A percentile compares a stretch with the other conserved stretches of the same genome.
Conservation (phyloP, 352 stramenopile genomes). For the Plasmopara viticola region DNA sequence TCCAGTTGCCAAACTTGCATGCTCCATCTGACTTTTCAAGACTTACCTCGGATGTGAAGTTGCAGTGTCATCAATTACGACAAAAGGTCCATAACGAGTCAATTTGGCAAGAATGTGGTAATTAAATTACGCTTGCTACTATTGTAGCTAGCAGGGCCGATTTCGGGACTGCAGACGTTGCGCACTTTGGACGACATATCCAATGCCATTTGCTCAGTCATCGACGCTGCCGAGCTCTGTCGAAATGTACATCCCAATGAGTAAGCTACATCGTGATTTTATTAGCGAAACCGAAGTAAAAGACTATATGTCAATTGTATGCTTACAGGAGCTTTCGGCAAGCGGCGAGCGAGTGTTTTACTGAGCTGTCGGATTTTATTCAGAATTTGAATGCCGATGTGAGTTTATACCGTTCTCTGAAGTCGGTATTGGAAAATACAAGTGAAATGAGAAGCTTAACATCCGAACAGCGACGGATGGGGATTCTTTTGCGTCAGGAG, state of each 20-base stretch:
- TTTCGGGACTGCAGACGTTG: slow-evolving; percentile 62
- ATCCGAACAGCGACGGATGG: slow-evolving; percentile 89
- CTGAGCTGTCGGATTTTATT: slow-evolving; percentile 92
- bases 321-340: slow-evolving; percentile 62
- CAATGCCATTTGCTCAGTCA: slow-evolving; percentile 93
- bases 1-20: slow-evolving; percentile 61
- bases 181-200: slow-evolving; percentile 91
- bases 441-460: slow-evolving; percentile 55
- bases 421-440: slow-evolving; percentile 52
- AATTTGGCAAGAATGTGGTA: neutral
- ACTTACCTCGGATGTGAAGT: slow-evolving; percentile 54
- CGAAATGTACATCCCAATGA: slow-evolving; percentile 89
- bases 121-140: neutral
- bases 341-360: slow-evolving; percentile 85
- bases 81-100: slow-evolving; percentile 33
- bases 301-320: slow-evolving; percentile 3
- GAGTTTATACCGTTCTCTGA: slow-evolving; percentile 84
- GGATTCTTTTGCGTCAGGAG: slow-evolving; percentile 82
- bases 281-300: neutral
- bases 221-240: slow-evolving; percentile 94
- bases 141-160: slow-evolving; percentile 38
- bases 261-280: slow-evolving; percentile 25
- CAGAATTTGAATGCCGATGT: slow-evolving; percentile 91
- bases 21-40: slow-evolving; percentile 49
- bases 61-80: slow-evolving; percentile 48